A percentile compares a stretch with the other conserved stretches of the same genome.
Evolutionary conservation across 352 stramenopile genomes (phyloP).

Genomic region (Pythium brassicae): DNA sequence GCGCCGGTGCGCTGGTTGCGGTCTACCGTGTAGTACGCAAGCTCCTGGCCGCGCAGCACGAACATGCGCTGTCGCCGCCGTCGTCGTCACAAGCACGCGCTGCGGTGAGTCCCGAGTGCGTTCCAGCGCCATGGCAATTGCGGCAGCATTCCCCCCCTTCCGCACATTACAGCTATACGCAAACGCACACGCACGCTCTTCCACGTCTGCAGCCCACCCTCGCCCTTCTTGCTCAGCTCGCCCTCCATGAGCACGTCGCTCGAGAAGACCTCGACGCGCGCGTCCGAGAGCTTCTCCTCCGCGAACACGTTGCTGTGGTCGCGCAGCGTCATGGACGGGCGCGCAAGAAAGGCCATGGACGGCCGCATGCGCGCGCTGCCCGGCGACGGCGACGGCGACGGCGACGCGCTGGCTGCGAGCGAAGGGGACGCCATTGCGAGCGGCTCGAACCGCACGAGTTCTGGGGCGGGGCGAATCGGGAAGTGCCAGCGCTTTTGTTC

Average conservation of each 20-base stretch:
- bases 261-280: conserved; percentile 46
- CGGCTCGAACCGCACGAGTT: background rate
- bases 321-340: conserved; percentile 45
- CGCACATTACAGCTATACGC: too few species aligned
- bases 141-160: too few species aligned
- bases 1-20: conserved; percentile 37
- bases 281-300: conserved; percentile 54
- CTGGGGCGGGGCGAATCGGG: too few species aligned
- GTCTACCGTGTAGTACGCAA: conserved; percentile 67
- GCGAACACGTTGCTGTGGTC: conserved; percentile 60
- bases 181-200: conserved; percentile 61
- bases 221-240: conserved; percentile 62
- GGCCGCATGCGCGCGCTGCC: conserved; percentile 23
- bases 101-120: background rate
- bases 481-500: too few species aligned
- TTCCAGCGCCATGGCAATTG: too few species aligned
- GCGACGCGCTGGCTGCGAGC: background rate
- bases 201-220: conserved; percentile 51
- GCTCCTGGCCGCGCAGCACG: conserved; percentile 58
- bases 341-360: conserved; percentile 30
- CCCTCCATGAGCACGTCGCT: conserved; percentile 72
- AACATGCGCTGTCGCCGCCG: conserved; percentile 49
- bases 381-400: background rate
- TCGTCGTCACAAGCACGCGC: background rate
- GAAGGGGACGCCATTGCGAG: background rate